phyloP scores from a whole-genome alignment of 2,329 filamentous ascomycete species.

The Raffaelea albimanens region DNA sequence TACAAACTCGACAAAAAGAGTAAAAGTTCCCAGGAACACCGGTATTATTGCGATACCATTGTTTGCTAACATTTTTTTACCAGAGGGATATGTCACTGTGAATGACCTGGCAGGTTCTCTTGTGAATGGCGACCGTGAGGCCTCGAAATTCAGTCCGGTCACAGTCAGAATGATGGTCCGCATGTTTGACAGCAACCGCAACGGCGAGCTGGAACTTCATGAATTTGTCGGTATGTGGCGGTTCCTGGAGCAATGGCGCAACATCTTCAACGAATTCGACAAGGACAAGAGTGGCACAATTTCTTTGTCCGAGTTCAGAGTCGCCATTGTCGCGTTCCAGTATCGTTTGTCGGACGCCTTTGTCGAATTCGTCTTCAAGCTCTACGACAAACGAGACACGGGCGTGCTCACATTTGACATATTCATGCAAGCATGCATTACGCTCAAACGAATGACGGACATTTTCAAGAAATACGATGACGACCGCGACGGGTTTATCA shows the following conservation, averaged over 20 bases:
- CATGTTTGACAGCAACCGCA: slow-evolving; percentile 94
- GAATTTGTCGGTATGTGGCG: slow-evolving; percentile 97
- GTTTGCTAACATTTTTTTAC: too few relatives aligned
- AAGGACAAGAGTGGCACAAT: slow-evolving; percentile 81
- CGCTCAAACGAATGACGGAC: slow-evolving; percentile 95
- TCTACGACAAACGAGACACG: slow-evolving; percentile 70
- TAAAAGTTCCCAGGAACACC: slow-evolving; percentile 27
- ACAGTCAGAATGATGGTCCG: slow-evolving; percentile 99
- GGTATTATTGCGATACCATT: too few relatives aligned
- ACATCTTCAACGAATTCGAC: slow-evolving; percentile 92
- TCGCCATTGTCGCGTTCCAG: slow-evolving; percentile 85
- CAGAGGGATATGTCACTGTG: slow-evolving; percentile 74
- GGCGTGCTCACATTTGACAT: slow-evolving; percentile 84
- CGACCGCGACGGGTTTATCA: slow-evolving; percentile 89
- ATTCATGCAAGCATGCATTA: slow-evolving; percentile 96
- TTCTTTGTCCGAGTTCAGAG: slow-evolving; percentile 74
- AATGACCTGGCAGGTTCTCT: slow-evolving; percentile 79
- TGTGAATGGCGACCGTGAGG: slow-evolving; percentile 77
- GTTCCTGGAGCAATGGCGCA: slow-evolving; percentile 88
- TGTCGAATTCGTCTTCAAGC: slow-evolving; percentile 74
- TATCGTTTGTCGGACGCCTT: slow-evolving; percentile 83
- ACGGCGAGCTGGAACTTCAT: slow-evolving; percentile 82
- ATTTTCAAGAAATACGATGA: slow-evolving; percentile 99
- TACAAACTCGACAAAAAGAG: slow-evolving; percentile 81
- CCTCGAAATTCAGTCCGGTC: slow-evolving; percentile 81